These are phyloP conservation scores for Metarhizium robertsii DNA, from an alignment of 2,329 filamentous ascomycete species.

Conservation along the genomic window DNA sequence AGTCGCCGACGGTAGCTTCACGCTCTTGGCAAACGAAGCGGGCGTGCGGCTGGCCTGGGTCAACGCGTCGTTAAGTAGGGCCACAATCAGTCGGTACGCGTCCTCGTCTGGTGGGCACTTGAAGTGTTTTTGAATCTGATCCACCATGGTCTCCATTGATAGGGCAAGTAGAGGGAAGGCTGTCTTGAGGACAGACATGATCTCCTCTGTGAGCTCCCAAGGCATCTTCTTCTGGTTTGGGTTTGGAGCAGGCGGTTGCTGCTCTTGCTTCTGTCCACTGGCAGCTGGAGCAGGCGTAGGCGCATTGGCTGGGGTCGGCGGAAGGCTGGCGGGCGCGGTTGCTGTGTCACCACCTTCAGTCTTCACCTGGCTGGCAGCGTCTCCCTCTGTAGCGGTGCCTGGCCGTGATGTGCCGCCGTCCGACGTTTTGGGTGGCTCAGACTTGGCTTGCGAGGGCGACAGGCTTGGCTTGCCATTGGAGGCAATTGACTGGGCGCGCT, in stretches of 20 bases:
- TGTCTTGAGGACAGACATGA: conserved; percentile 91
- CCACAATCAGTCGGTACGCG: conserved; percentile 94
- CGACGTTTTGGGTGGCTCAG: conserved; percentile 32
- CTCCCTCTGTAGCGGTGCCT: conserved; percentile 41
- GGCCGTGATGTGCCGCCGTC: conserved; percentile 35
- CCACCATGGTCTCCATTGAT: conserved; percentile 99
- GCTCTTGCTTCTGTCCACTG: conserved; percentile 14
- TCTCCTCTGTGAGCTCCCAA: conserved; percentile 94
- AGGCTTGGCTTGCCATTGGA: conserved; percentile 34
- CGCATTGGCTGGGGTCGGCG: conserved; percentile 16
- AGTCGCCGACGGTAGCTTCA: conserved; percentile 80
- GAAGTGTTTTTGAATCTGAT: conserved; percentile 98
- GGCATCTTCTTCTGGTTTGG: conserved; percentile 62
- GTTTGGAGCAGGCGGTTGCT: conserved; percentile 6
- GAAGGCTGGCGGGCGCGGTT: conserved; percentile 14
- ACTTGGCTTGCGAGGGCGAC: conserved; percentile 42
- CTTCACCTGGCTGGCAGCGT: conserved; percentile 32
- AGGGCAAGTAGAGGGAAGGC: conserved; percentile 91
- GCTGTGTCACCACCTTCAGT: conserved; percentile 30
- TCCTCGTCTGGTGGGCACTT: conserved; percentile 98
- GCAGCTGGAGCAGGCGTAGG: conserved; percentile 9
- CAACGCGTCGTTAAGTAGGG: conserved; percentile 87
- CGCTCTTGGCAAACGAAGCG: conserved; percentile 76
- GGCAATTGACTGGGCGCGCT: conserved; percentile 36
- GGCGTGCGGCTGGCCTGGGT: conserved; percentile 88